Percentiles rank a stretch among this genome's conserved stretches.
These are phyloP conservation scores for Starmerella floricola DNA, from an alignment of 805 yeast genomes.

Conservation along the genomic window DNA sequence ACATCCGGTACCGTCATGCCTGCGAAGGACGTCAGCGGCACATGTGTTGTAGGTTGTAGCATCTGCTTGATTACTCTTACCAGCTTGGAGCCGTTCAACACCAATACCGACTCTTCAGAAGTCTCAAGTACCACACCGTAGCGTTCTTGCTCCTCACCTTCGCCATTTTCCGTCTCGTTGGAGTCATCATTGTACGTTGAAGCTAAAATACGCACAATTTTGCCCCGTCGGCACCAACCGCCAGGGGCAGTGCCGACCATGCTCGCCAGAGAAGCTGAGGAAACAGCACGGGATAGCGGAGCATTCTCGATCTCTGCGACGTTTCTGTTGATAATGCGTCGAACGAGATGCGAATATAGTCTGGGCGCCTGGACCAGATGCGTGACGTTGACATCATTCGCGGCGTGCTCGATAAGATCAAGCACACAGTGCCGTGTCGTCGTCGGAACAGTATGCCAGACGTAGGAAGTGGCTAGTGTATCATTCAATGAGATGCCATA, in stretches of 20 bases:
- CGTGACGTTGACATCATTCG: constrained; percentile 12
- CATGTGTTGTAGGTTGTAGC: constrained; percentile 13
- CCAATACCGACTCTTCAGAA: constrained; percentile 13
- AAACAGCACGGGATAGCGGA: constrained; percentile 15
- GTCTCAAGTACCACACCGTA: constrained; percentile 19
- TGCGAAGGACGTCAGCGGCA: constrained; percentile 7
- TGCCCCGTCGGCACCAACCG: constrained; percentile 13
- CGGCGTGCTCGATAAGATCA: constrained; percentile 21
- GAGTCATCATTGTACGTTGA: background rate
- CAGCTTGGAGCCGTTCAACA: constrained; percentile 10
- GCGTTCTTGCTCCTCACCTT: background rate
- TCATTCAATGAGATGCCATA: constrained; percentile 21
- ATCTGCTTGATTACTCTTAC: constrained; percentile 6
- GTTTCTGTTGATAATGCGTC: constrained; percentile 16
- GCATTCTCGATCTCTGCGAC: constrained; percentile 17
- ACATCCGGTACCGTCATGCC: constrained; percentile 20
- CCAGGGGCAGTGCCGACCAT: constrained; percentile 4
- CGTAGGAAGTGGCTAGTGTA: constrained; percentile 17
- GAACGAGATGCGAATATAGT: constrained; percentile 14
- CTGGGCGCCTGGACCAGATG: constrained; percentile 10
- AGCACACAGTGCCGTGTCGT: constrained; percentile 16
- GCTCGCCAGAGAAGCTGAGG: constrained; percentile 12
- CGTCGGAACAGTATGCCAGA: constrained; percentile 20
- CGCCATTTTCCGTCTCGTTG: background rate
- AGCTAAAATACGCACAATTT: constrained; percentile 9